Evolutionary conservation across 805 yeast species (phyloP), one percentile per base, ranked within the genome.

Genomic region (Teunomyces atbi): DNA sequence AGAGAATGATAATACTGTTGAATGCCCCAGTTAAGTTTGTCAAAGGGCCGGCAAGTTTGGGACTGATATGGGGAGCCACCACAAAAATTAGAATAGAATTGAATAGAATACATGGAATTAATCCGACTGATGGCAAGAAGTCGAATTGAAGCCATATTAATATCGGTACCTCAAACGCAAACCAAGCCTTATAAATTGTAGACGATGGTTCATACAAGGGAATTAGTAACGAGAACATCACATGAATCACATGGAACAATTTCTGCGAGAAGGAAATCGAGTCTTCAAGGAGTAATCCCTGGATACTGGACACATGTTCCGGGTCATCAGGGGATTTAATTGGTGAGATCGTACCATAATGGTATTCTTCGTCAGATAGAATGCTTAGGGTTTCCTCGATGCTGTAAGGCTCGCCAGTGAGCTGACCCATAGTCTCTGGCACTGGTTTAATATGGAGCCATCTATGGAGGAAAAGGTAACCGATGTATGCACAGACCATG

Each of bases 1-100:
- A 58, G 4, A 66, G 56, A 5, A 67, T 42, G 4, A 65, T 16
- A 13, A 67, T 49, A 6, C 70, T 65, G 30, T 48, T 57, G 8
- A 48, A 11, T 2, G 67, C 51, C 1, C 71, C 67, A 2, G 57
- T 7, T 2, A 45, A n/a, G 38, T 54, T 52, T 15, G 52, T 38
- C 13, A 48, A n/a, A 41, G 42, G 26, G 29, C 37, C 18, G 27
- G 19, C 11, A 41, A 41, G 4, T 16, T 45, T n/a, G 13, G 21
- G 33, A 27, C 36, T 15, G 5, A 51, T 28, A 3, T 29, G n/a
- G 6, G 32, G 45, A 4, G 42, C 23, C 6, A 43, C 36, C 20
- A 37, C 30, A 27, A 38, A 36, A 3, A 43, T 35, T 2, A 49
- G 6, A 7, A 46, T 21, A 3, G 49, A 35, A 12, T 40, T 21